phyloP scores from a whole-genome alignment of 2,329 filamentous ascomycete species.

The Malbranchea zuffiana region DNA sequence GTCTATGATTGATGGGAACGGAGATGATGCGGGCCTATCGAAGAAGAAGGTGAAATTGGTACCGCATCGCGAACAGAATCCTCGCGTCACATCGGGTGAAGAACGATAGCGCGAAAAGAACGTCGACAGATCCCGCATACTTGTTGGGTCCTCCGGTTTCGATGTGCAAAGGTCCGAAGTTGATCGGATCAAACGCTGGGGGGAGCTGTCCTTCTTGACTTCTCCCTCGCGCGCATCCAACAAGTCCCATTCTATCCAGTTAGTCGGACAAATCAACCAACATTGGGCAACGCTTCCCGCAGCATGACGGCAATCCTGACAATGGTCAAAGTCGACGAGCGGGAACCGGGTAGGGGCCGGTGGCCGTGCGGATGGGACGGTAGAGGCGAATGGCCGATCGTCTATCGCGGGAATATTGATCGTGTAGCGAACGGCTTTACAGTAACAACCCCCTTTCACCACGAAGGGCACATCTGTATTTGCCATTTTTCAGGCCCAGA shows the following conservation, averaged over 20 bases:
- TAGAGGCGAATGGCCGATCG: slow-evolving; percentile 10
- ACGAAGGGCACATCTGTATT: slow-evolving; percentile 15
- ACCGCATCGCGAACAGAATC: slow-evolving; percentile 22
- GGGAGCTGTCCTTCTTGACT: not conserved
- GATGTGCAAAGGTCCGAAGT: not conserved
- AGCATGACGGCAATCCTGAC: slow-evolving; percentile 18
- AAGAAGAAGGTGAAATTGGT: slow-evolving; percentile 20
- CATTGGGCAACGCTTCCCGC: slow-evolving; percentile 17
- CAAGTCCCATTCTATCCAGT: slow-evolving; percentile 21
- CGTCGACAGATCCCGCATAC: not conserved
- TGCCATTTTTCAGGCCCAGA: too few species aligned
- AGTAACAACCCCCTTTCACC: slow-evolving; percentile 22
- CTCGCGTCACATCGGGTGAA: slow-evolving; percentile 14
- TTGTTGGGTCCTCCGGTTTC: not conserved
- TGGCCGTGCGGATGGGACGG: not conserved
- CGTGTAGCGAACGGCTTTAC: slow-evolving; percentile 21
- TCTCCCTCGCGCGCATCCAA: slow-evolving; percentile 3
- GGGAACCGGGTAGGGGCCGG: slow-evolving; percentile 15
- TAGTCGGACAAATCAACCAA: slow-evolving; percentile 21
- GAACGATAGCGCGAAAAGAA: slow-evolving; percentile 1
- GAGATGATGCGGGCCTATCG: slow-evolving; percentile 10
- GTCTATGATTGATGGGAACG: slow-evolving; percentile 15
- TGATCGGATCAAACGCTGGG: not conserved
- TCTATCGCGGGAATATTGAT: slow-evolving; percentile 17
- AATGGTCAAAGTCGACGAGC: slow-evolving; percentile 20